phyloP scores from a whole-genome alignment of 768 basidiomycete species.

The Tricholoma saponaceum region DNA sequence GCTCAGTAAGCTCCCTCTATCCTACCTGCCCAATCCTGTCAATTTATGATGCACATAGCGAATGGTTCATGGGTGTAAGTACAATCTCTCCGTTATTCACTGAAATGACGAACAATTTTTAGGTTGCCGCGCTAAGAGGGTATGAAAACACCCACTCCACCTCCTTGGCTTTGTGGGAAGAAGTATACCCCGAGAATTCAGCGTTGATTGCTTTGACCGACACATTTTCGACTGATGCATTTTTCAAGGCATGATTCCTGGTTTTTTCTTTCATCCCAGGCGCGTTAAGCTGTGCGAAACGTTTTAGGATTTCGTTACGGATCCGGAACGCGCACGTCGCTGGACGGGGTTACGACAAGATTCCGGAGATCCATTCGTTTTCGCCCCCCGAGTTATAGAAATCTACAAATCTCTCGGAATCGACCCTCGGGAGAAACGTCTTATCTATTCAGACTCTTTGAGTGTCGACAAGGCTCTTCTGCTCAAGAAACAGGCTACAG shows the following conservation, averaged over 20 bases:
- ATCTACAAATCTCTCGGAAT: slow-evolving; percentile 71
- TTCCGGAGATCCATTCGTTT: slow-evolving; percentile 85
- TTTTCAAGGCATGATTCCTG: slow-evolving; percentile 59
- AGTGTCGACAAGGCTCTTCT: slow-evolving; percentile 65
- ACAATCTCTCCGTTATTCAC: slow-evolving; percentile 1
- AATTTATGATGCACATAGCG: slow-evolving; percentile 36
- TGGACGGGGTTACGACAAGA: slow-evolving; percentile 92
- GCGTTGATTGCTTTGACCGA: slow-evolving; percentile 85
- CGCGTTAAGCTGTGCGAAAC: neutral
- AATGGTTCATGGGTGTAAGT: slow-evolving; percentile 89
- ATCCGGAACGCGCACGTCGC: slow-evolving; percentile 55
- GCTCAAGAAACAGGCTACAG: slow-evolving; percentile 68
- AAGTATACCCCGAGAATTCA: slow-evolving; percentile 50
- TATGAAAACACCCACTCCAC: slow-evolving; percentile 72
- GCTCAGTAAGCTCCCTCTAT: slow-evolving; percentile 58
- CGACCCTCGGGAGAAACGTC: slow-evolving; percentile 56
- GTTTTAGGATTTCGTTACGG: slow-evolving; percentile 51
- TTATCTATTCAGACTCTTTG: slow-evolving; percentile 85
- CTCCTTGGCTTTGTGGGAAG: slow-evolving; percentile 86
- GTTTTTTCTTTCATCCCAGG: neutral
- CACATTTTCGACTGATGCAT: slow-evolving; percentile 86
- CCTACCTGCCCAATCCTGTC: neutral
- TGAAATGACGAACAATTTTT: neutral
- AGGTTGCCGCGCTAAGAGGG: slow-evolving; percentile 82
- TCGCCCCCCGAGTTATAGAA: slow-evolving; percentile 68